Percentiles rank a stretch among this genome's conserved stretches.
Evolutionary conservation across 305 asterid genomes (phyloP).

Genomic region (Solanum hybrid): DNA sequence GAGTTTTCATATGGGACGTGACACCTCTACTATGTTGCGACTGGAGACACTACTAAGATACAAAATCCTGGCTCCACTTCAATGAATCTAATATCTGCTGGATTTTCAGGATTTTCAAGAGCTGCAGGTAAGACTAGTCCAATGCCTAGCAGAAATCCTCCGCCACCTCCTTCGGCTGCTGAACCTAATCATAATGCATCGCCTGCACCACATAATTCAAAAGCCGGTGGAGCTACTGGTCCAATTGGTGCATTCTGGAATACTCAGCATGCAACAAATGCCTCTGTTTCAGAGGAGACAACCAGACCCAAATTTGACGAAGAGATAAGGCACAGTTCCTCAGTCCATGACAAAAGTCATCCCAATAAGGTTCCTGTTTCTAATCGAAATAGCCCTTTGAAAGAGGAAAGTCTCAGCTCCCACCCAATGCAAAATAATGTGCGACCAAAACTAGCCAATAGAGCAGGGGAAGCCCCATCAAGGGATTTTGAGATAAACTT

Average conservation of each 20-base stretch:
- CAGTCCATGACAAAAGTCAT: slow-evolving; percentile 30
- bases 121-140: slow-evolving; percentile 59
- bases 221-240: slow-evolving; percentile 35
- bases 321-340: slow-evolving; percentile 30
- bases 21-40: neutral
- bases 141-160: slow-evolving; percentile 80
- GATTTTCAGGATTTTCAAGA: slow-evolving; percentile 51
- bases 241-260: slow-evolving; percentile 88
- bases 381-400: slow-evolving; percentile 14
- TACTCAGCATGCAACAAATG: slow-evolving; percentile 67
- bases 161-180: slow-evolving; percentile 66
- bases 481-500: slow-evolving; percentile 37
- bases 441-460: slow-evolving; percentile 20
- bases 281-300: slow-evolving; percentile 39
- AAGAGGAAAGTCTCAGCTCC: slow-evolving; percentile 16
- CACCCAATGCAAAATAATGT: slow-evolving; percentile 23
- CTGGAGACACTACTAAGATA: neutral
- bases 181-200: slow-evolving; percentile 36
- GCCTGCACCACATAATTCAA: slow-evolving; percentile 33
- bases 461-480: slow-evolving; percentile 21
- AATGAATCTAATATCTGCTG: slow-evolving; percentile 7
- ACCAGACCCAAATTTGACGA: slow-evolving; percentile 54
- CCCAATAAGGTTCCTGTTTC: slow-evolving; percentile 16
- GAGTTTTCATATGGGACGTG: neutral
- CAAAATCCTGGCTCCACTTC: slow-evolving; percentile 1